Percentiles rank a stretch among this genome's conserved stretches.
These are phyloP conservation scores for Vaccinium vitisidaea DNA, from an alignment of 148 eudicot genomes.

Conservation along the genomic window DNA sequence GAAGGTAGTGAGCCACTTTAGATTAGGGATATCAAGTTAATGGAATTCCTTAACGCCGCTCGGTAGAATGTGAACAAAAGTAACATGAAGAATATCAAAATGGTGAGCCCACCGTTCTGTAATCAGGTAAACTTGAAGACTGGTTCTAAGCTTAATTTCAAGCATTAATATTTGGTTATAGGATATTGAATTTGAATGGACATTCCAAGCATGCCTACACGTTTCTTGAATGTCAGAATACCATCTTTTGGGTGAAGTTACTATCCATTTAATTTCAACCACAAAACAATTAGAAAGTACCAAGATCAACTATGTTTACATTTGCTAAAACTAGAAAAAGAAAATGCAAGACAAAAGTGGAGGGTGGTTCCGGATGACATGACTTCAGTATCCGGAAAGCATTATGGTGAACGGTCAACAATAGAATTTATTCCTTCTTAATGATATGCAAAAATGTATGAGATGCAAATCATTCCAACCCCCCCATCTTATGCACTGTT, in stretches of 20 bases:
- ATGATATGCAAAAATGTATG: not conserved
- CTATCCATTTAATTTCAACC: not conserved
- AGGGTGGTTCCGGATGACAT: not conserved
- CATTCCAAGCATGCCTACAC: not conserved
- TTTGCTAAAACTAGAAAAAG: not conserved
- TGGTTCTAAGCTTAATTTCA: not conserved
- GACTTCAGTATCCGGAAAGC: not conserved
- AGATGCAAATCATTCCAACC: not conserved
- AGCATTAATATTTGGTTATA: not conserved
- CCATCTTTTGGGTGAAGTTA: not conserved
- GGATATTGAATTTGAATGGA: not conserved
- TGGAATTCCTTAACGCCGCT: not conserved
- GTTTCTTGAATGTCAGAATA: not conserved
- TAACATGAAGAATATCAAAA: not conserved
- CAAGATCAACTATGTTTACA: not conserved
- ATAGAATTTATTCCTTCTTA: not conserved
- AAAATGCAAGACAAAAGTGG: not conserved
- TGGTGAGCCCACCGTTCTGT: not conserved
- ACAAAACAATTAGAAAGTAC: not conserved
- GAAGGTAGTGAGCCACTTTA: not conserved
- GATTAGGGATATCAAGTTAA: not conserved
- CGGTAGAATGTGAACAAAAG: conserved; percentile 1
- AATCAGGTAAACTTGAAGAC: not conserved
- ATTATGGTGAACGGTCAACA: not conserved
- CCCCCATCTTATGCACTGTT: not conserved